Evolutionary conservation across 768 basidiomycete genomes (phyloP).

Genomic region (Tubosaeta sp.): DNA sequence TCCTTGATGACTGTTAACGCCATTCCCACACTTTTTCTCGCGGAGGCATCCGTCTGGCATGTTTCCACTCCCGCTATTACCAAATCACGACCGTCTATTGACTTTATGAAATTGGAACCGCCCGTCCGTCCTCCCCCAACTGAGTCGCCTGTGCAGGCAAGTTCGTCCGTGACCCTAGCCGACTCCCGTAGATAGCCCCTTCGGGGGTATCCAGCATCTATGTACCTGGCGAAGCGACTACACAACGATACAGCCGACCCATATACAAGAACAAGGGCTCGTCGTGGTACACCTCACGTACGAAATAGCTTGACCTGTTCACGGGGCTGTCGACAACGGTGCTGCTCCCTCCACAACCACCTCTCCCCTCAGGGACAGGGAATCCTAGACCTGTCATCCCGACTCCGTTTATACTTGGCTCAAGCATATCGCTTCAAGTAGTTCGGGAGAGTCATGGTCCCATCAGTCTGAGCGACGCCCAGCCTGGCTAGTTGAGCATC

Average conservation of each 20-base stretch:
- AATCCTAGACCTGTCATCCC: slow-evolving; percentile 9
- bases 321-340: slow-evolving; percentile 31
- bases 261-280: slow-evolving; percentile 23
- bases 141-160: slow-evolving; percentile 33
- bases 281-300: slow-evolving; percentile 27
- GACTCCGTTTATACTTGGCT: slow-evolving; percentile 29
- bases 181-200: slow-evolving; percentile 45
- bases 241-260: slow-evolving; percentile 27
- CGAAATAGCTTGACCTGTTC: slow-evolving; percentile 26
- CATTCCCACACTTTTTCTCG: slow-evolving; percentile 29
- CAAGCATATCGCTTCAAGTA: no score
- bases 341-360: slow-evolving; percentile 19
- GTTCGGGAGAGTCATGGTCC: no score
- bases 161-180: slow-evolving; percentile 36
- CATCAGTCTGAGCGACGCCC: no score
- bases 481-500: no score
- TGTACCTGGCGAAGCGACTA: slow-evolving; percentile 35
- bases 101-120: slow-evolving; percentile 48
- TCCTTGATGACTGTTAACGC: no score
- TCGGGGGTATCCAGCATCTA: slow-evolving; percentile 48
- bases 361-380: background rate
- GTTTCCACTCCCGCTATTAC: slow-evolving; percentile 36
- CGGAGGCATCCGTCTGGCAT: slow-evolving; percentile 20
- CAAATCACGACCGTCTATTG: slow-evolving; percentile 39
- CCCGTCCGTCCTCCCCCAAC: slow-evolving; percentile 37